These are phyloP conservation scores for Claviceps fusiformis DNA, from an alignment of 2,329 filamentous ascomycete species.

Conservation along the genomic window DNA sequence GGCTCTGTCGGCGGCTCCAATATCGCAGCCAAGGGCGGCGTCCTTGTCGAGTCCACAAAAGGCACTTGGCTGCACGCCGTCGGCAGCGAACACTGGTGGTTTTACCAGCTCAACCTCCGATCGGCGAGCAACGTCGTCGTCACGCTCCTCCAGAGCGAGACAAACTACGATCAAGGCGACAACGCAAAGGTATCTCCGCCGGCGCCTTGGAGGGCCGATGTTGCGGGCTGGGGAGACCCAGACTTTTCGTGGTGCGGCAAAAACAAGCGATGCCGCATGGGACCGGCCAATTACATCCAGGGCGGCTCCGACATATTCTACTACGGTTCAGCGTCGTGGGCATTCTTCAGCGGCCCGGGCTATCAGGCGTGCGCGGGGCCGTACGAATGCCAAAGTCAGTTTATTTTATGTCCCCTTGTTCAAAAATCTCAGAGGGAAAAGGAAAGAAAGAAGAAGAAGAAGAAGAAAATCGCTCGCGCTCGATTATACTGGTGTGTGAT, in stretches of 20 bases:
- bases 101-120: slow-evolving; percentile 44
- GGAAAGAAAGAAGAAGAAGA: too few relatives aligned
- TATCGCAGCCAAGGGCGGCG: slow-evolving; percentile 35
- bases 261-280: slow-evolving; percentile 29
- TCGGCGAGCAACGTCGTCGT: slow-evolving; percentile 35
- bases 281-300: slow-evolving; percentile 26
- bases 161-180: slow-evolving; percentile 26
- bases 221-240: slow-evolving; percentile 25
- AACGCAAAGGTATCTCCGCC: slow-evolving; percentile 22
- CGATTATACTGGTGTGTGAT: not conserved
- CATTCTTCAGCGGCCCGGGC: slow-evolving; percentile 27
- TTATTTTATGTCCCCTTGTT: not conserved
- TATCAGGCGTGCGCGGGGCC: slow-evolving; percentile 19
- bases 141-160: slow-evolving; percentile 39
- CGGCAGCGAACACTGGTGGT: slow-evolving; percentile 41
- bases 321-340: slow-evolving; percentile 30
- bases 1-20: slow-evolving; percentile 27
- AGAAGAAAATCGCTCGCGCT: too few relatives aligned
- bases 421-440: too few relatives aligned
- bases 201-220: slow-evolving; percentile 25
- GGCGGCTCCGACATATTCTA: slow-evolving; percentile 27
- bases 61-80: slow-evolving; percentile 34
- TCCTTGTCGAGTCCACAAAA: slow-evolving; percentile 30
- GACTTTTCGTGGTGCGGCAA: slow-evolving; percentile 26
- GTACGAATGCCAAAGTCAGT: slow-evolving; percentile 3